Conservation (phyloP, 2,329 filamentous ascomycete species). For the Hypomyces rosellus region DNA sequence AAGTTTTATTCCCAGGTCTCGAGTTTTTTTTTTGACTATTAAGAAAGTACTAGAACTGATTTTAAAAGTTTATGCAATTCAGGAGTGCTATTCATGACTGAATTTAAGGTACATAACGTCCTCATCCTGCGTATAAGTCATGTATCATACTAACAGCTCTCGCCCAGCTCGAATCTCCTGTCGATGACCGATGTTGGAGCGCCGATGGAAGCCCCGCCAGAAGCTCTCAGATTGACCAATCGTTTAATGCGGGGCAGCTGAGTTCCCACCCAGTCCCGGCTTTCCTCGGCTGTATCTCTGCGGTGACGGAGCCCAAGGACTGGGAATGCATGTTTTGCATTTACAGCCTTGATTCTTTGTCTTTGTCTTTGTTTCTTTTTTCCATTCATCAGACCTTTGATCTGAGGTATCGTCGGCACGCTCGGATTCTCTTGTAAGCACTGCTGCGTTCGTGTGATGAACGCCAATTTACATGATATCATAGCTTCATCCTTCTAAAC, state of each 20-base stretch:
- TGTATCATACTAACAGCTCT: not conserved
- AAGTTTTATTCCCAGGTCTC: too few relatives aligned
- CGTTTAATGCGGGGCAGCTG: constrained; percentile 12
- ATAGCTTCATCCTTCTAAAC: constrained; percentile 3
- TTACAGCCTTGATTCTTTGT: not conserved
- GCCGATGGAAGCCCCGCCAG: constrained; percentile 15
- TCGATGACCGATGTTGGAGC: not conserved
- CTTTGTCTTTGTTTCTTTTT: not conserved
- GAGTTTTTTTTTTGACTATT: too few relatives aligned
- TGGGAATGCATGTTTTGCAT: too few relatives aligned
- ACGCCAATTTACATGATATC: constrained; percentile 3
- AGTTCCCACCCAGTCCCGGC: constrained; percentile 22
- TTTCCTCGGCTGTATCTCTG: constrained; percentile 27
- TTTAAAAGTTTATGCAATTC: too few relatives aligned
- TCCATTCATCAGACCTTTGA: not conserved
- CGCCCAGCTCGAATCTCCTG: not conserved
- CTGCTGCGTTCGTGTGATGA: too few relatives aligned
- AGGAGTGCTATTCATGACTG: too few relatives aligned
- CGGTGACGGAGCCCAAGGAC: constrained; percentile 2
- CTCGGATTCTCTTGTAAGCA: not conserved
- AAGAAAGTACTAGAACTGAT: too few relatives aligned
- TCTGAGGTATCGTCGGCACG: not conserved
- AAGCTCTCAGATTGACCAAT: constrained; percentile 26
- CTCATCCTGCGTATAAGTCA: not conserved
- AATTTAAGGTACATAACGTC: too few relatives aligned